These are phyloP conservation scores for Populus deltoides DNA, from an alignment of 345 rosid species.

Conservation along the genomic window DNA sequence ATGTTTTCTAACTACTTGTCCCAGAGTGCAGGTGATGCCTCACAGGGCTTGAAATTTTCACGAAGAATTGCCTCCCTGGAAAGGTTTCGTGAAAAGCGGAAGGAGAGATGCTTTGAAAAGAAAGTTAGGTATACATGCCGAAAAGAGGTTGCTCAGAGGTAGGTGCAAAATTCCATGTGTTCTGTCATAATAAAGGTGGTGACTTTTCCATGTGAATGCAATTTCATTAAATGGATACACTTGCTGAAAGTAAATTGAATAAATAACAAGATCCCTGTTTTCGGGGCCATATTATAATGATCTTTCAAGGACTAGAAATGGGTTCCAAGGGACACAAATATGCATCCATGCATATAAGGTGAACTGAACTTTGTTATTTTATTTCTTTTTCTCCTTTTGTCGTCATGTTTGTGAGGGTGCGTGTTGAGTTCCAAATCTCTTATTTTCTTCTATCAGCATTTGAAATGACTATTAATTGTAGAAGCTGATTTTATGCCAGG, in stretches of 20 bases:
- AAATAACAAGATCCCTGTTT: not conserved
- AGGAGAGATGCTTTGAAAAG: conserved; percentile 47
- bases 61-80: conserved; percentile 43
- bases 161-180: not conserved
- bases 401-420: not conserved
- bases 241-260: conserved; percentile 28
- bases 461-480: conserved; percentile 10
- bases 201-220: not conserved
- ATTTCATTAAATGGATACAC: conserved; percentile 8
- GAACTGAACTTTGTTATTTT: not conserved
- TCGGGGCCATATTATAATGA: not conserved
- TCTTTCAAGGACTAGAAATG: not conserved
- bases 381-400: not conserved
- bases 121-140: conserved; percentile 42
- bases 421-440: not conserved
- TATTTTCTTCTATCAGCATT: not conserved
- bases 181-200: conserved; percentile 7
- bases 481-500: conserved; percentile 25
- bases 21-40: conserved; percentile 29
- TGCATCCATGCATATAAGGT: not conserved
- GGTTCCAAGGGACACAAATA: not conserved
- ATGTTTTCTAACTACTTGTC: conserved; percentile 8
- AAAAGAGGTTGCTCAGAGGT: conserved; percentile 50
- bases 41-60: conserved; percentile 42
- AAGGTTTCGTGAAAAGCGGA: conserved; percentile 45